A percentile compares a stretch with the other conserved stretches of the same genome.
Conservation (phyloP, 2,329 filamentous ascomycete genomes). For the Cladosporium velox region DNA sequence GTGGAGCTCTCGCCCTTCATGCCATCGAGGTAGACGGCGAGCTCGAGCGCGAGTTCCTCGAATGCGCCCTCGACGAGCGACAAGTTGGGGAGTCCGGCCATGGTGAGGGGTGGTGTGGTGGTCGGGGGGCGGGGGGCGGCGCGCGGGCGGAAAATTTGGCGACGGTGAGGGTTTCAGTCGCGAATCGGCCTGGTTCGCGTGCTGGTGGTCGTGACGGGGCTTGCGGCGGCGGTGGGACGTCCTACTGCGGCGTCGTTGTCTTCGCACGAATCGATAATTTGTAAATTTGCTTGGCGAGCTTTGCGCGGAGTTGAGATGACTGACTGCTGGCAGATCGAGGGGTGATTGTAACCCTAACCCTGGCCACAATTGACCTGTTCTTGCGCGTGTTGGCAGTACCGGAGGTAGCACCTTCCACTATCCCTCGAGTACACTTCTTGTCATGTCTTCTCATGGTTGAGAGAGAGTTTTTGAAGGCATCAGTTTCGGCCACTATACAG, state of each 20-base stretch:
- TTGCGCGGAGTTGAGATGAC: conserved; percentile 5
- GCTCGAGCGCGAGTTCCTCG: conserved; percentile 88
- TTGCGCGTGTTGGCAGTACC: no score
- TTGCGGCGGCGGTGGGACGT: conserved; percentile 9
- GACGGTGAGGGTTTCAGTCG: conserved; percentile 3
- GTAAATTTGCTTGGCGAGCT: conserved; percentile 12
- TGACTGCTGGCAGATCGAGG: neutral
- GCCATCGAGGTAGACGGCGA: conserved; percentile 89
- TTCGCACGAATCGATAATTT: conserved; percentile 10
- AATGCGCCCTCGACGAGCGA: conserved; percentile 86
- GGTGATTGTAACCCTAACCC: neutral
- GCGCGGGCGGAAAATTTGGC: conserved; percentile 7
- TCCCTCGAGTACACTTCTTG: no score
- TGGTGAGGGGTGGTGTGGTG: conserved; percentile 34
- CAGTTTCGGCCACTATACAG: neutral
- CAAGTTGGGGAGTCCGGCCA: conserved; percentile 63
- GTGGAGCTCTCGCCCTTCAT: conserved; percentile 64
- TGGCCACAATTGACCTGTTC: neutral
- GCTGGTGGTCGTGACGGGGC: conserved; percentile 1
- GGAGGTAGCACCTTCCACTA: no score
- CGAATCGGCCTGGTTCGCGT: conserved; percentile 17
- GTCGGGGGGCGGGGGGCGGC: conserved; percentile 1
- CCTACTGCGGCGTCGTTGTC: conserved; percentile 14
- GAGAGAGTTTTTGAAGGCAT: neutral
- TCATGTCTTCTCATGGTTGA: no score